Evolutionary conservation across 2,329 filamentous ascomycete genomes (phyloP).

Genomic region (Talaromyces sp.): DNA sequence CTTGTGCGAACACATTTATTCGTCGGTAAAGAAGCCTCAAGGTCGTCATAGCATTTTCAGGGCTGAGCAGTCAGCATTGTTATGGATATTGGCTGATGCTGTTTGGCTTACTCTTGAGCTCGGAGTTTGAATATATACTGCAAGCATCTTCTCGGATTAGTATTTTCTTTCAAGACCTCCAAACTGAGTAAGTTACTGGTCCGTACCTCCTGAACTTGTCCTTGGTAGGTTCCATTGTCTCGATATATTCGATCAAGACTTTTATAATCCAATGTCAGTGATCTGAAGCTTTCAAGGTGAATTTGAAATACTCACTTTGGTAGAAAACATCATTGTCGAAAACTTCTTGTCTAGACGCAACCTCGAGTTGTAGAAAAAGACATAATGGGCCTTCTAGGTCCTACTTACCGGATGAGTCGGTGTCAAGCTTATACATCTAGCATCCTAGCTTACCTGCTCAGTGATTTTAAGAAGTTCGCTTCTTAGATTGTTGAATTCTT

Average conservation of each 20-base stretch:
- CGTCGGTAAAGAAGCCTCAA: constrained; percentile 64
- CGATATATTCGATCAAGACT: constrained; percentile 63
- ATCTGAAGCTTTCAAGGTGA: neutral
- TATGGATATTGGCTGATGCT: neutral
- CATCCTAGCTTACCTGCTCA: neutral
- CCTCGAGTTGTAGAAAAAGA: constrained; percentile 65
- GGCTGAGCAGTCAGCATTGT: constrained; percentile 27
- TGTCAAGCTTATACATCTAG: neutral
- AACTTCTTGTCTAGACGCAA: constrained; percentile 49
- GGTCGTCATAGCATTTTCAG: constrained; percentile 43
- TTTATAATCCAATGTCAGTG: constrained; percentile 21
- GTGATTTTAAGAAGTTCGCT: neutral
- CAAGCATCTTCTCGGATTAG: constrained; percentile 49
- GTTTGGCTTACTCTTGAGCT: constrained; percentile 48
- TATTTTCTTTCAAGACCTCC: neutral
- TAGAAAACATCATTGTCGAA: constrained; percentile 44
- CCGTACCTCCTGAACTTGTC: constrained; percentile 60
- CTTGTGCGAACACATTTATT: constrained; percentile 54
- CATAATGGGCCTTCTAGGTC: constrained; percentile 66
- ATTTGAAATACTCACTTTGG: constrained; percentile 33
- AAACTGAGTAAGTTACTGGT: neutral
- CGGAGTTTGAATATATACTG: constrained; percentile 67
- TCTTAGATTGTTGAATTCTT: neutral
- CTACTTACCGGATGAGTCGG: constrained; percentile 23
- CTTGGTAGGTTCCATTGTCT: constrained; percentile 59